Evolutionary conservation across 192 early-diverging fungal genomes (phyloP).

Genomic region (Spizellomyces punctatus): DNA sequence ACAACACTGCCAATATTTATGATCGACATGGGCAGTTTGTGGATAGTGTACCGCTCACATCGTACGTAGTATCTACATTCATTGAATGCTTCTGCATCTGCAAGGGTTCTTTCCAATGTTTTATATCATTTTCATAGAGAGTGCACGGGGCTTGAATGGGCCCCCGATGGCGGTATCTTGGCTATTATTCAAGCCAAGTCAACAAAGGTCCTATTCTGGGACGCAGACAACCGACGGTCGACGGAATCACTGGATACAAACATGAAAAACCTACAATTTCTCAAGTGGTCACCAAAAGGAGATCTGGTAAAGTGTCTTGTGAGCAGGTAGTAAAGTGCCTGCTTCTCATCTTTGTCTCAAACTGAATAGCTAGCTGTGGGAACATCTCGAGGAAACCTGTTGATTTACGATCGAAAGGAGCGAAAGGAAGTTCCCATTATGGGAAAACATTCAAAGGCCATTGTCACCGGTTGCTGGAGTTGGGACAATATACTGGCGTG

Average conservation of each 20-base stretch:
- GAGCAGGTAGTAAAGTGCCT: no score
- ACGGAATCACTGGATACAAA: conserved; percentile 34
- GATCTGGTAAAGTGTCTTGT: conserved; percentile 32
- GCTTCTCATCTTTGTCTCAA: no score
- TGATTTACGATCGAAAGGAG: conserved; percentile 43
- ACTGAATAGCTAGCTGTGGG: conserved; percentile 44
- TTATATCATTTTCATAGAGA: conserved; percentile 23
- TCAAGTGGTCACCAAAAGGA: conserved; percentile 43
- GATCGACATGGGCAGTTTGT: conserved; percentile 40
- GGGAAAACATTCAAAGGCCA: conserved; percentile 57
- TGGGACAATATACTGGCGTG: conserved; percentile 51
- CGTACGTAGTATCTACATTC: conserved; percentile 33
- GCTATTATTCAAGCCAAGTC: conserved; percentile 37
- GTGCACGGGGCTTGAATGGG: conserved; percentile 46
- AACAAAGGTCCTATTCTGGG: conserved; percentile 38
- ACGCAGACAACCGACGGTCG: conserved; percentile 31
- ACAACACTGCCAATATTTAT: conserved; percentile 31
- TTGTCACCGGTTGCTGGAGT: conserved; percentile 43
- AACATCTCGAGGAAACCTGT: conserved; percentile 53
- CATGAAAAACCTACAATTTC: conserved; percentile 40
- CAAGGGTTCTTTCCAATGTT: not conserved
- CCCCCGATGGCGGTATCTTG: conserved; percentile 42
- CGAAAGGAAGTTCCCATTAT: conserved; percentile 50
- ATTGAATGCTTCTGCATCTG: not conserved
- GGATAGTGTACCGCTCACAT: conserved; percentile 34